A percentile compares a stretch with the other conserved stretches of the same genome.
Evolutionary conservation across 257 asterid genomes (phyloP).

Genomic region (Jaltomata sinuosa): DNA sequence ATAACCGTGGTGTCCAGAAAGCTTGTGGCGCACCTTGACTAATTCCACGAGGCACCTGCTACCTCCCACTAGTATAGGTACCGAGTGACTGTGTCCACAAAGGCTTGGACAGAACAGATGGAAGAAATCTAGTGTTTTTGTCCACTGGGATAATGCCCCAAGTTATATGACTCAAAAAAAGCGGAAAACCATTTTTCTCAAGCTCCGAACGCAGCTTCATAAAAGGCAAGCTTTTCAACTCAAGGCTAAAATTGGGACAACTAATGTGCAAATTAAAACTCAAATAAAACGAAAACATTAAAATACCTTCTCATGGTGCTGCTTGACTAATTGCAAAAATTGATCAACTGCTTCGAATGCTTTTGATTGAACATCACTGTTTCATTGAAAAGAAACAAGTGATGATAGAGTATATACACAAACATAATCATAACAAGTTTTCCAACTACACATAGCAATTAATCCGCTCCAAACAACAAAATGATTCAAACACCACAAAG

Average conservation of each 20-base stretch:
- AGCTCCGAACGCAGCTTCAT: neutral
- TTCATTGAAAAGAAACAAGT: slow-evolving; percentile 6
- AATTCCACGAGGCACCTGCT: neutral
- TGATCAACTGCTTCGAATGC: slow-evolving; percentile 96
- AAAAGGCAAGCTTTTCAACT: neutral
- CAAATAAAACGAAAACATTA: neutral
- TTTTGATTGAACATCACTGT: slow-evolving; percentile 84
- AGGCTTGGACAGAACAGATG: neutral
- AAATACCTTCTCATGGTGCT: slow-evolving; percentile 57
- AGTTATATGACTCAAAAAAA: neutral
- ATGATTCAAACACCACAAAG: neutral
- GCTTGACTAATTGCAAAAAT: slow-evolving; percentile 81
- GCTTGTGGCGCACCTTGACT: neutral
- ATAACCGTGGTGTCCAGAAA: neutral
- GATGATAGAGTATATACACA: neutral
- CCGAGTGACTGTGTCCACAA: neutral
- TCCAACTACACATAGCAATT: neutral
- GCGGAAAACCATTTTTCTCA: neutral
- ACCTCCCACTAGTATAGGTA: neutral
- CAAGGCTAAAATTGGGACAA: neutral
- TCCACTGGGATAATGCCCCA: neutral
- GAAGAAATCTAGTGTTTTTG: neutral
- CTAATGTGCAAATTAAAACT: neutral
- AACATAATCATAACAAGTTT: neutral
- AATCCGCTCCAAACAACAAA: neutral